phyloP scores from a whole-genome alignment of 441 rosid genomes.

The Pelargonium cotyledonis region DNA sequence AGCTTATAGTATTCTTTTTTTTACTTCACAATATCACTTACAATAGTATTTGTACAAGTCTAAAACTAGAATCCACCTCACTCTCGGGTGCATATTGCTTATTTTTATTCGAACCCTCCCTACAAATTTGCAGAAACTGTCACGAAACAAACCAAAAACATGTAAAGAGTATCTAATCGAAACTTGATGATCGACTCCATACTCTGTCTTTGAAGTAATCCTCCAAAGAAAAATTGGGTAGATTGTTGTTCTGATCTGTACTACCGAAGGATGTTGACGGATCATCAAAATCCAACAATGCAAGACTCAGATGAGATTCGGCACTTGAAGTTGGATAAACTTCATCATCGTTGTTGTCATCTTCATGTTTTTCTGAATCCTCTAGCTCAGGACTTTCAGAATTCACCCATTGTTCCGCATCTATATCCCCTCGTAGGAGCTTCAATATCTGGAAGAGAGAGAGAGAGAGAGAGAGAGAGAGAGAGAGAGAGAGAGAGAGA shows the following conservation, averaged over 20 bases:
- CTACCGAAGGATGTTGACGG: slow-evolving; percentile 55
- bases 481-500: slow-evolving; percentile 6
- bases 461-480: background rate
- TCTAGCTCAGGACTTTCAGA: slow-evolving; percentile 11
- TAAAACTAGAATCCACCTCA: slow-evolving; percentile 6
- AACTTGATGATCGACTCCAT: slow-evolving; percentile 60
- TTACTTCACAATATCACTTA: background rate
- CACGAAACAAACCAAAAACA: background rate
- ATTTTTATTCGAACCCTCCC: background rate
- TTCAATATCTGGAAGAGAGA: slow-evolving; percentile 42
- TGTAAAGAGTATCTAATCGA: slow-evolving; percentile 28
- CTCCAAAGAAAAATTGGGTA: slow-evolving; percentile 30
- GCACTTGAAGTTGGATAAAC: slow-evolving; percentile 61
- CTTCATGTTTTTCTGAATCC: slow-evolving; percentile 36
- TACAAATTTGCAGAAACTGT: background rate
- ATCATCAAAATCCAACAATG: slow-evolving; percentile 64
- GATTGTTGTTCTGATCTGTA: slow-evolving; percentile 41
- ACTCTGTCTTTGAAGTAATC: slow-evolving; percentile 39
- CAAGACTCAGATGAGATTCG: slow-evolving; percentile 52
- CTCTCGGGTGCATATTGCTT: background rate
- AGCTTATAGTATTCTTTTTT: background rate
- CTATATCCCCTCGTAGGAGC: slow-evolving; percentile 50
- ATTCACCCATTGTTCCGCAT: slow-evolving; percentile 26
- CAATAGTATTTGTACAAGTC: background rate
- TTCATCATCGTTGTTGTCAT: slow-evolving; percentile 44